A percentile compares a stretch with the other conserved stretches of the same genome.
phyloP scores from a whole-genome alignment of 257 asterid genomes.

The Solanum phureja region DNA sequence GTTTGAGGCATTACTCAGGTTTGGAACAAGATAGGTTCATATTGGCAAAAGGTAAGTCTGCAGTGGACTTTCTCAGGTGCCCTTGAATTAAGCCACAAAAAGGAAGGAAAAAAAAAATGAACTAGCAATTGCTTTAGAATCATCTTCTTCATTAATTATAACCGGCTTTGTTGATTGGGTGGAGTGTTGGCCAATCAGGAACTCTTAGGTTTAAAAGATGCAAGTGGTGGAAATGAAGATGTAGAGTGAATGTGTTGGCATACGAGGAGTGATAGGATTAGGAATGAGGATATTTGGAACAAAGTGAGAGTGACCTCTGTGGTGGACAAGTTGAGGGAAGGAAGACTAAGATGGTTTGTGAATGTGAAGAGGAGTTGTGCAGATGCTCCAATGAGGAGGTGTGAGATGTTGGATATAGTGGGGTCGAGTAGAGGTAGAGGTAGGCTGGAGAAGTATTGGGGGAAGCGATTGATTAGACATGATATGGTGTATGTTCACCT shows the following conservation, averaged over 20 bases:
- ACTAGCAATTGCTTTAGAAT: not conserved
- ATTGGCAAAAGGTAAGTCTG: not conserved
- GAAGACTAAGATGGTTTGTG: not conserved
- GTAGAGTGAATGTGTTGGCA: not conserved
- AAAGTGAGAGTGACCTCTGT: not conserved
- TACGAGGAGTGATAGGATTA: not conserved
- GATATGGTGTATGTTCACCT: not conserved
- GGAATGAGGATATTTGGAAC: not conserved
- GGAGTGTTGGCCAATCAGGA: not conserved
- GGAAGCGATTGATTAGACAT: not conserved
- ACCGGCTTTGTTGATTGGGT: fast-evolving
- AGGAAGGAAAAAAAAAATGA: not conserved
- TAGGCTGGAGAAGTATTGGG: not conserved
- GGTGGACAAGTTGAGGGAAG: not conserved
- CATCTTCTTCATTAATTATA: not conserved
- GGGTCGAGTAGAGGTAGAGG: not conserved
- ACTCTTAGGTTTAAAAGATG: not conserved
- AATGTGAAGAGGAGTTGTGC: not conserved
- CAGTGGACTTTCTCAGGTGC: not conserved
- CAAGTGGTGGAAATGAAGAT: not conserved
- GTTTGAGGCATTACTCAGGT: not conserved
- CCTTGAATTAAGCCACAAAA: not conserved
- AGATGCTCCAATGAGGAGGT: not conserved
- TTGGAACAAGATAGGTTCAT: not conserved
- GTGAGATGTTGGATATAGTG: not conserved